Evolutionary conservation across 768 basidiomycete species (phyloP), one percentile per base, ranked within the genome.

Genomic region (Pholiota microspora): DNA sequence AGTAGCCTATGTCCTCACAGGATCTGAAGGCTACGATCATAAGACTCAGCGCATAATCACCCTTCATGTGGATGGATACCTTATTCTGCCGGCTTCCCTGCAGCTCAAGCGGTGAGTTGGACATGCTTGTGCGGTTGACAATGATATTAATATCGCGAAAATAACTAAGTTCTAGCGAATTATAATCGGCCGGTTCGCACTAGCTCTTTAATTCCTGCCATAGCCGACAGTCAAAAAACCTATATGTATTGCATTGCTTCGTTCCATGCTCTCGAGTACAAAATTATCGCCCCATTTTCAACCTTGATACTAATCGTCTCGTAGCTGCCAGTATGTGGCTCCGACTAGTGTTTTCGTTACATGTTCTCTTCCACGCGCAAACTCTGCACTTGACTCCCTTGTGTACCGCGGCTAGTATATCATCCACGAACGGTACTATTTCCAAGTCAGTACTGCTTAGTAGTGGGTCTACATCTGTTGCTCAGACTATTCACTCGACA

Each of bases 321-420:
- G n/a, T 31, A 28, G 29, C 40, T 9, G 16, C 24, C 12, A 44
- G 24, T 7, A 57, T 59, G 56, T 57, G 56, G 58, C 48, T 51
- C 45, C 56, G 54, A 45, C 34, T 62, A 21, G 42, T 58, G 16
- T 44, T 62, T 45, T 56, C 27, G n/a, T 28, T 58, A 15, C 49
- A 56, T 51, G 51, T 56, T 59, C 52, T 62, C 24, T 58, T 58
- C 31, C 49, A 54, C 16, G 46, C 53, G 2, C 59, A 59, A 54
- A 45, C 52, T 56, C 62, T 60, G 54, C 55, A 56, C 31, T 45
- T 46, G 10, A 9, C 40, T 32, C 51, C 56, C 42, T 44, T 47
- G 35, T 44, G 51, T 18, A 54, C 40, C 38, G 54, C 54, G 16
- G 47, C 34, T 32, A 23, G 21, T 16, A 23, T 42, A 42, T 10